Evolutionary conservation across 148 eudicot species (phyloP).

Genomic region (Rhododendron griersonianum): DNA sequence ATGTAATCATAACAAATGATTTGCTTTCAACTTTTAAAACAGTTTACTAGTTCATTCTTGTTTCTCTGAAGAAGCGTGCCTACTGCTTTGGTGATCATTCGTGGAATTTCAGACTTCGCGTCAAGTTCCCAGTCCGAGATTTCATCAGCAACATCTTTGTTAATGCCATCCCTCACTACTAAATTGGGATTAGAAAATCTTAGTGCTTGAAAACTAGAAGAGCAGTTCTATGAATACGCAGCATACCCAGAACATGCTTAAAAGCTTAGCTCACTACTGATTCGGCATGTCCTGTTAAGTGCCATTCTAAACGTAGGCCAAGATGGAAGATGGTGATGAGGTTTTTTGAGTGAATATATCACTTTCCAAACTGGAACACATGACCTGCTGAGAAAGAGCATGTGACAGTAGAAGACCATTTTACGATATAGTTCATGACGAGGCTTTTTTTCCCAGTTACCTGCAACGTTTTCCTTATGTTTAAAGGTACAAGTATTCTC

Average conservation of each 20-base stretch:
- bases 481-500: background rate
- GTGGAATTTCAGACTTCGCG: background rate
- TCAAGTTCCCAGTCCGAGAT: background rate
- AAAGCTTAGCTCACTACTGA: background rate
- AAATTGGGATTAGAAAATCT: background rate
- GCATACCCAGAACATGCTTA: background rate
- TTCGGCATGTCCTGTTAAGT: background rate
- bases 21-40: background rate
- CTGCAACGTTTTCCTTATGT: background rate
- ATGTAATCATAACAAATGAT: background rate
- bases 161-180: background rate
- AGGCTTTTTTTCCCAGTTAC: background rate
- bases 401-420: background rate
- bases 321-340: background rate
- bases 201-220: background rate
- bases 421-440: background rate
- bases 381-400: background rate
- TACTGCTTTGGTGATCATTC: background rate
- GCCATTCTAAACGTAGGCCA: background rate
- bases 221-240: background rate
- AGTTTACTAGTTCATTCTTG: background rate
- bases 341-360: background rate
- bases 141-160: background rate
- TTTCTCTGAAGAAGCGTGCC: background rate
- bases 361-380: background rate